These are phyloP conservation scores for Myxozyma mucilagina DNA, from an alignment of 805 yeast genomes.

Conservation along the genomic window DNA sequence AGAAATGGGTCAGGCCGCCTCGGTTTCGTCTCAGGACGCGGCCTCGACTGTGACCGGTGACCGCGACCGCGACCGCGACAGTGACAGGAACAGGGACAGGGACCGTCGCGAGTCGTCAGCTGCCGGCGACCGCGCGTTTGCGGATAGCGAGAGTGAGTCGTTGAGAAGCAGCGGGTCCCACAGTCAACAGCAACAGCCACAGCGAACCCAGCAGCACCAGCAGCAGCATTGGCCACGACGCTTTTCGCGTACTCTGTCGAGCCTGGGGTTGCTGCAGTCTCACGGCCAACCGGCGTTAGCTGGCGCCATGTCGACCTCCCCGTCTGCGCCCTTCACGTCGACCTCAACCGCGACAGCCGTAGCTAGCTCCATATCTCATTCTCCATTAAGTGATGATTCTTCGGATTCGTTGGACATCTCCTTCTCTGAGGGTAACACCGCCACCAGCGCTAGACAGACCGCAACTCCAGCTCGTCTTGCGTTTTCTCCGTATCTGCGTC, in stretches of 20 bases:
- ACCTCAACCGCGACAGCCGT: too few relatives aligned
- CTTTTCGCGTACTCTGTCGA: slow-evolving; percentile 15
- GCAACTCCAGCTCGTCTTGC: not conserved
- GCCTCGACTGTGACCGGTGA: not conserved
- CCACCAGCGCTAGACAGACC: not conserved
- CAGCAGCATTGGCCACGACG: slow-evolving; percentile 8
- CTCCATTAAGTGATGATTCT: too few relatives aligned
- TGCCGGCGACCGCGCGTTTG: not conserved
- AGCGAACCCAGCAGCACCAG: not conserved
- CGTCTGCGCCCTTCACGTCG: too few relatives aligned
- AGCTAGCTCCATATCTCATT: too few relatives aligned
- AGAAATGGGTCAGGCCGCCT: slow-evolving; percentile 6
- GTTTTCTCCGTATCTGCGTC: not conserved
- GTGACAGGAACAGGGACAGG: not conserved
- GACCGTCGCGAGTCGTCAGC: not conserved
- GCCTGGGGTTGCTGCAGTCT: slow-evolving; percentile 12
- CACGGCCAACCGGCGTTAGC: not conserved
- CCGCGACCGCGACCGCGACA: not conserved
- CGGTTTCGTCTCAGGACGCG: not conserved
- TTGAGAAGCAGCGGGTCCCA: not conserved
- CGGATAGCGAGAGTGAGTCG: not conserved
- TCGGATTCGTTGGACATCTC: not conserved
- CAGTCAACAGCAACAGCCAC: not conserved
- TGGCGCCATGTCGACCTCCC: not conserved
- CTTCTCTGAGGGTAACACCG: not conserved